These are phyloP conservation scores for Drechslerella stenobrocha DNA, from an alignment of 2,329 filamentous ascomycete genomes.

Conservation along the genomic window DNA sequence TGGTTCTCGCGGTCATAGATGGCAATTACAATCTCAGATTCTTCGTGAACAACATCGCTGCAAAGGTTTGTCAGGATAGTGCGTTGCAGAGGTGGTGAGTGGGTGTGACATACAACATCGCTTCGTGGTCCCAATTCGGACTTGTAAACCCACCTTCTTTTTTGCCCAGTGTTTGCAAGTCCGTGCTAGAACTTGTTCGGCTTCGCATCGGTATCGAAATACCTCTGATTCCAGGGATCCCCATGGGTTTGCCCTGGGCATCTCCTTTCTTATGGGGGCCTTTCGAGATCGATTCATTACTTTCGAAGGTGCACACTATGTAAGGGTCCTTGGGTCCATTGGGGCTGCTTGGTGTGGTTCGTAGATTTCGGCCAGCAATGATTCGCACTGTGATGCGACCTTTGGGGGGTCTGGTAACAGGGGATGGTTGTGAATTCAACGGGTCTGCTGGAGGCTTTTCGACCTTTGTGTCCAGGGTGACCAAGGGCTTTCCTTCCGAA, in stretches of 20 bases:
- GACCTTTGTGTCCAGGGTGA: slow-evolving; percentile 39
- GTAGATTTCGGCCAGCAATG: slow-evolving; percentile 77
- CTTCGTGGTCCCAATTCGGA: slow-evolving; percentile 94
- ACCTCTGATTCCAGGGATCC: slow-evolving; percentile 72
- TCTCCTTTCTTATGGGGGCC: slow-evolving; percentile 68
- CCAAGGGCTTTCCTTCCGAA: slow-evolving; percentile 54
- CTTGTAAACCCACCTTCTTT: slow-evolving; percentile 70
- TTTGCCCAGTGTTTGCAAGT: slow-evolving; percentile 63
- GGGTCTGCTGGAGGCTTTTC: slow-evolving; percentile 34
- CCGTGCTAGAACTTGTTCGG: slow-evolving; percentile 94
- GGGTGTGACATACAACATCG: slow-evolving; percentile 74
- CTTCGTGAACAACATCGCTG: slow-evolving; percentile 89
- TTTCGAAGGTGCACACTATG: slow-evolving; percentile 93
- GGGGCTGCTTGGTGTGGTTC: slow-evolving; percentile 63
- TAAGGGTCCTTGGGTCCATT: slow-evolving; percentile 72
- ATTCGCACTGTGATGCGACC: slow-evolving; percentile 91
- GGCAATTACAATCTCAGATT: slow-evolving; percentile 87
- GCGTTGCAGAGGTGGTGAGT: too few species aligned
- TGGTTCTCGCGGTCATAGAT: slow-evolving; percentile 85
- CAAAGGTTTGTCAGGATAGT: slow-evolving; percentile 52
- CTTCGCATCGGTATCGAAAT: slow-evolving; percentile 98
- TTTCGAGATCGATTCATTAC: slow-evolving; percentile 91
- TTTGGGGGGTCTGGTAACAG: slow-evolving; percentile 68
- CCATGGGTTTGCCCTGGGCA: slow-evolving; percentile 60
- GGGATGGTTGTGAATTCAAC: slow-evolving; percentile 58